phyloP scores from a whole-genome alignment of 1,284 basidiomycete species.

The Microbotryum intermedium region DNA sequence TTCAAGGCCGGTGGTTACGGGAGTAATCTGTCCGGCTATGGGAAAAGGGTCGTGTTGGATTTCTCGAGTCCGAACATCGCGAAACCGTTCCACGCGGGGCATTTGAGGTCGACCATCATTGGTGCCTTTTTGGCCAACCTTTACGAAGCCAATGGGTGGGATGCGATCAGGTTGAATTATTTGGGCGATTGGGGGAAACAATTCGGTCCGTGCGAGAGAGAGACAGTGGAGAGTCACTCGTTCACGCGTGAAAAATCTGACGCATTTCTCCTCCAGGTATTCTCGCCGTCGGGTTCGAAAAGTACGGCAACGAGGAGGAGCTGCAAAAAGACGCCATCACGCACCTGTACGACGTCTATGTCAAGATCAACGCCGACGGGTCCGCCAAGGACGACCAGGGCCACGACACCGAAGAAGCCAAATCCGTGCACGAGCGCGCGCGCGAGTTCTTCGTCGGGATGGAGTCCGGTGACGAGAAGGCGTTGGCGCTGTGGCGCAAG shows the following conservation, averaged over 20 bases:
- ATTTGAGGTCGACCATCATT: conserved; percentile 93
- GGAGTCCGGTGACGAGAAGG: conserved; percentile 83
- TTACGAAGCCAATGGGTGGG: conserved; percentile 89
- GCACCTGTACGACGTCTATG: conserved; percentile 90
- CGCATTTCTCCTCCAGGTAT: conserved; percentile 56
- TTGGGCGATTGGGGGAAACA: conserved; percentile 47
- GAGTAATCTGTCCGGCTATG: conserved; percentile 44
- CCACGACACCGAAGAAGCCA: conserved; percentile 39
- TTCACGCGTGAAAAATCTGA: conserved; percentile 8
- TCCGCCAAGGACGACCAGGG: conserved; percentile 14
- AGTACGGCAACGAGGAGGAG: conserved; percentile 76
- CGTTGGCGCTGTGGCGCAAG: conserved; percentile 78
- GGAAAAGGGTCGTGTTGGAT: conserved; percentile 71
- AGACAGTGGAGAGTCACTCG: too few species aligned
- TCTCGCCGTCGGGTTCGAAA: conserved; percentile 84
- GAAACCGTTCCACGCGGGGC: conserved; percentile 97
- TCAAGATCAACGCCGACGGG: conserved; percentile 83
- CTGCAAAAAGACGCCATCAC: conserved; percentile 85
- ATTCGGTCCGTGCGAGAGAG: conserved; percentile 36
- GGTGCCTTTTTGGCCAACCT: conserved; percentile 88
- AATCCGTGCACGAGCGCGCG: conserved; percentile 66
- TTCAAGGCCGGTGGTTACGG: conserved; percentile 51
- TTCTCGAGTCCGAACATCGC: conserved; percentile 98
- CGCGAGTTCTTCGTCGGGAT: conserved; percentile 90
- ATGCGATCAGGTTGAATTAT: conserved; percentile 85